Percentiles rank a stretch among this genome's conserved stretches.
phyloP scores from a whole-genome alignment of 805 yeast species.

The Candida jianshihensis region DNA sequence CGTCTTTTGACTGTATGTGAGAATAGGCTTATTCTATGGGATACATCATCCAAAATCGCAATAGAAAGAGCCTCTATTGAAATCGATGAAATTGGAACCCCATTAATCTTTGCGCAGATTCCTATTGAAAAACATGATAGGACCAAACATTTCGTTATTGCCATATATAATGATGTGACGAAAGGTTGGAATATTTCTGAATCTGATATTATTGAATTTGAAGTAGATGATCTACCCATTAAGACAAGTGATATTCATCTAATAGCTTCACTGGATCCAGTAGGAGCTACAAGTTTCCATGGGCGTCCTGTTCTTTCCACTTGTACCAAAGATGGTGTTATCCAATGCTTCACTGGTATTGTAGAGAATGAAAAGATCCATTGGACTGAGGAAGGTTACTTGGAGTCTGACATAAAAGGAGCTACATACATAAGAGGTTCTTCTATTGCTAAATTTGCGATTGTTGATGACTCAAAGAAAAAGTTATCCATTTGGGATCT shows the following conservation, averaged over 20 bases:
- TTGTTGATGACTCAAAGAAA: conserved; percentile 48
- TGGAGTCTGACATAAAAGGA: conserved; percentile 49
- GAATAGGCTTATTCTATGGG: conserved; percentile 52
- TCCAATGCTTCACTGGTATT: conserved; percentile 40
- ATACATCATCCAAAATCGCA: conserved; percentile 34
- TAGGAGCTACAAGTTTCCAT: conserved; percentile 30
- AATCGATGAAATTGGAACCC: conserved; percentile 9
- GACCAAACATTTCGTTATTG: conserved; percentile 39
- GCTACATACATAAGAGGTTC: conserved; percentile 63
- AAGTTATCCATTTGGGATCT: conserved; percentile 76
- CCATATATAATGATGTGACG: conserved; percentile 36
- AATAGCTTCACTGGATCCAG: conserved; percentile 64
- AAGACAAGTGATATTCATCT: conserved; percentile 30
- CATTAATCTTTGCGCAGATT: conserved; percentile 27
- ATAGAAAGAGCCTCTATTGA: conserved; percentile 14
- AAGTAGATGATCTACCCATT: conserved; percentile 33
- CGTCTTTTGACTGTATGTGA: conserved; percentile 38
- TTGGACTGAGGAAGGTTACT: conserved; percentile 47
- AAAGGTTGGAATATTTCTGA: conserved; percentile 34
- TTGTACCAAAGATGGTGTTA: conserved; percentile 44
- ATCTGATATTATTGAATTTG: conserved; percentile 23
- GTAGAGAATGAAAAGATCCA: conserved; percentile 25
- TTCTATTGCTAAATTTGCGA: conserved; percentile 66
- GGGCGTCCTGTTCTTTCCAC: conserved; percentile 45
- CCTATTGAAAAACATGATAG: conserved; percentile 27